Base-by-base conservation (phyloP, 2,329 filamentous ascomycete species). In the Xylariomycetidae sp. region DNA sequence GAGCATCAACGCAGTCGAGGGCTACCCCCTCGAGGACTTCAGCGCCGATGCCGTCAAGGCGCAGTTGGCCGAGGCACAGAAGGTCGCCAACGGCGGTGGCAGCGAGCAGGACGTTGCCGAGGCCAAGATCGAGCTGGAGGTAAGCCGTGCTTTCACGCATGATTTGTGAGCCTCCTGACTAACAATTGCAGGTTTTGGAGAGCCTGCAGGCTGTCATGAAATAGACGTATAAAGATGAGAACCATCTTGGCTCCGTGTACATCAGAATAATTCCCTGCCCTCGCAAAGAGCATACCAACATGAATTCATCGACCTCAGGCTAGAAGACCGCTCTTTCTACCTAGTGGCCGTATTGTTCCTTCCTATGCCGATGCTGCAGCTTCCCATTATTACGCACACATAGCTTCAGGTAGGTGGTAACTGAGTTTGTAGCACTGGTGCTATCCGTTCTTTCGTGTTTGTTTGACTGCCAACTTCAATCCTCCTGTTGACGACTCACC, bases 51-150 rank as follows among this genome's bases (percentile, higher is more conserved):
- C 85, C 49, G 85, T 98, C 63, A 79, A 77, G 59, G 78, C 82
- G 59, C 90, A 95, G 73, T 87, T 96, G 55, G 68, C 85, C 42
- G 92, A 98, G 73, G 88, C 89, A 48, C 86, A 95, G 70, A 96
- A 95, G 81, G 82, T 96, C 59, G 88, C 82, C 54, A 79, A 69
- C 63, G 92, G 92, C 58, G 79, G 73, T 59, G 92, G 90, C 58
- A 95, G 87, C 65, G 92, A 95, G 78, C 82, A 88, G 70, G 92
- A 96, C 59, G 85, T 96, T 67, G 90, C 90, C 47, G 92, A 98
- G 79, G 92, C 92, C 50, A 96, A 95, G 79, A 90, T 98, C 63
- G 90, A 96, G 76, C 70, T 98, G 52, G 92, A 98, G 87, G 90
- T 95, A 67, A 60, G 61, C 14, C 19, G 22, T 8, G 25, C 25